Conservation (phyloP, 331 rosid genomes). For the Phaseolus coccineus region DNA sequence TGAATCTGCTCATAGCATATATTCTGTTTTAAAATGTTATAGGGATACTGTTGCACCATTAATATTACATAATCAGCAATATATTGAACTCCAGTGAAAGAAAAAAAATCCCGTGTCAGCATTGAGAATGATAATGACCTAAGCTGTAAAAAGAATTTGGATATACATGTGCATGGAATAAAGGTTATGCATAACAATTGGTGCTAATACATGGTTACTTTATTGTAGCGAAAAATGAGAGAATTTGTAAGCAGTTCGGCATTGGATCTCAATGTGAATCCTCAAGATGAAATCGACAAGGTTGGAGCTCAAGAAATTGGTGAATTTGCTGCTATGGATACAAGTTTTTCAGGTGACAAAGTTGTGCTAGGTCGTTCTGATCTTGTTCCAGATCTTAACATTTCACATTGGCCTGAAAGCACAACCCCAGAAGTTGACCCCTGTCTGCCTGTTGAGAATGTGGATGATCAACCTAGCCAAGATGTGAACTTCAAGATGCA, state of each 20-base stretch:
- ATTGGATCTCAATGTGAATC: conserved; percentile 26
- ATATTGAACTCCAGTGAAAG: background rate
- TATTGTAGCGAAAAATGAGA: conserved; percentile 37
- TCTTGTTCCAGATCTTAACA: background rate
- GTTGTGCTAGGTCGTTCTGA: background rate
- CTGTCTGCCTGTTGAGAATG: background rate
- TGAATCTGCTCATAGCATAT: background rate
- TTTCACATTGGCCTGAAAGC: background rate
- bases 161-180: background rate
- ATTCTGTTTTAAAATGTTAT: background rate
- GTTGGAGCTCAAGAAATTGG: background rate
- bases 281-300: background rate
- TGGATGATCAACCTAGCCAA: background rate
- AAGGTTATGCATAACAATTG: background rate
- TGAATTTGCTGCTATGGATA: background rate
- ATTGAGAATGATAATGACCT: conserved; percentile 1
- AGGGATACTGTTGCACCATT: background rate
- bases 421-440: background rate
- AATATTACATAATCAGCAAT: conserved; percentile 13
- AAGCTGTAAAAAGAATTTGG: background rate
- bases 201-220: conserved; percentile 14
- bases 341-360: background rate
- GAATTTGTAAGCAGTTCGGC: background rate
- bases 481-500: background rate
- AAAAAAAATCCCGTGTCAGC: background rate